Evolutionary conservation across 2,329 filamentous ascomycete species (phyloP).

Genomic region (Aureobasidium sp.): DNA sequence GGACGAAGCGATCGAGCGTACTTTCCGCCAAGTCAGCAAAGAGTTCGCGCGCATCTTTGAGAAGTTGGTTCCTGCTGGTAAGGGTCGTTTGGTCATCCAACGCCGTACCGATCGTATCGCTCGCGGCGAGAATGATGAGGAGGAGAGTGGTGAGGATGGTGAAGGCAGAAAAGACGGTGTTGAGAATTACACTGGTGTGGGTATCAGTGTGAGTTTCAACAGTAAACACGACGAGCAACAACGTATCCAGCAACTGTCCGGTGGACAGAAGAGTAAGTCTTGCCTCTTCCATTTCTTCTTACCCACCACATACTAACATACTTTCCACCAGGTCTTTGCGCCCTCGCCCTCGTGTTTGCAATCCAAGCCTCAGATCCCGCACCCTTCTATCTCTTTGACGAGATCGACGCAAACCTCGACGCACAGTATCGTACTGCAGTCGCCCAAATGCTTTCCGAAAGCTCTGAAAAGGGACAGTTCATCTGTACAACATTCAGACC

Average conservation of each 20-base stretch:
- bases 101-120: slow-evolving; percentile 67
- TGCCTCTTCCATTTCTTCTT: too few species aligned
- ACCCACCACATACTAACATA: neutral
- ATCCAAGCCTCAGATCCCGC: slow-evolving; percentile 96
- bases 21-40: slow-evolving; percentile 93
- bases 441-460: slow-evolving; percentile 68
- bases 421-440: slow-evolving; percentile 97
- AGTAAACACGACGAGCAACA: slow-evolving; percentile 98
- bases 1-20: slow-evolving; percentile 95
- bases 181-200: slow-evolving; percentile 93
- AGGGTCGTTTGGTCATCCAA: slow-evolving; percentile 86
- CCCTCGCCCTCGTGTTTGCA: slow-evolving; percentile 96
- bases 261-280: slow-evolving; percentile 86
- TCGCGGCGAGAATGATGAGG: slow-evolving; percentile 51
- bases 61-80: slow-evolving; percentile 87
- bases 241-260: slow-evolving; percentile 91
- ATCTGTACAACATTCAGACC: slow-evolving; percentile 98
- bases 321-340: slow-evolving; percentile 62
- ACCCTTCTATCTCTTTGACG: slow-evolving; percentile 98
- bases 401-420: slow-evolving; percentile 97
- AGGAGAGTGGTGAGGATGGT: slow-evolving; percentile 32
- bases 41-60: slow-evolving; percentile 92
- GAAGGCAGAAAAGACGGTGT: slow-evolving; percentile 47
- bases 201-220: slow-evolving; percentile 97
- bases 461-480: slow-evolving; percentile 58